phyloP scores from a whole-genome alignment of 2,329 filamentous ascomycete genomes.

The Fusarium concolor region DNA sequence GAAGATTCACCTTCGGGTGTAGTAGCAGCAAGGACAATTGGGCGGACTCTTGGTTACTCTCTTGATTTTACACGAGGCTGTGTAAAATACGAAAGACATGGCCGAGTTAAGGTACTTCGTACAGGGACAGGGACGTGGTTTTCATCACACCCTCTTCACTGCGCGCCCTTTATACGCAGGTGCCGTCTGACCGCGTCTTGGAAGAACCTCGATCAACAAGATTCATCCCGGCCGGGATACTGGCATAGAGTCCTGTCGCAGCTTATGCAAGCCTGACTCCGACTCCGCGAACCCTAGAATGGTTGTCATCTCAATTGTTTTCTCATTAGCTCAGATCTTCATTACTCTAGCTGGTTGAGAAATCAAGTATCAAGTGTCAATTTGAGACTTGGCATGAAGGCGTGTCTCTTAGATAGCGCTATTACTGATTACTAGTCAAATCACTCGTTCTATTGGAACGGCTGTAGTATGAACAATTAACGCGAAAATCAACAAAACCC shows the following conservation, averaged over 20 bases:
- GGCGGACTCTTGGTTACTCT: not conserved
- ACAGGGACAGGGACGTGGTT: conserved; percentile 4
- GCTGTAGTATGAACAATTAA: not conserved
- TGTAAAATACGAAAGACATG: conserved; percentile 1
- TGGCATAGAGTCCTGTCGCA: conserved; percentile 18
- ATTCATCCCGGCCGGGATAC: conserved; percentile 36
- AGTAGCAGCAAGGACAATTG: not conserved
- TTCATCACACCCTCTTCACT: conserved; percentile 24
- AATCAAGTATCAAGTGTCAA: not conserved
- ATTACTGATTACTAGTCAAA: not conserved
- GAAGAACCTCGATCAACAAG: conserved; percentile 25
- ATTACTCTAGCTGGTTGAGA: not conserved
- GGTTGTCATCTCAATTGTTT: conserved; percentile 35
- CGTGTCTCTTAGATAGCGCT: not conserved
- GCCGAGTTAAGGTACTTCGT: not conserved
- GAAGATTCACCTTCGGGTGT: not conserved
- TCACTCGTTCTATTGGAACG: not conserved
- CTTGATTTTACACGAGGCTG: not conserved
- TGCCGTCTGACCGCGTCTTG: conserved; percentile 30
- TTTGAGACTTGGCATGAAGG: not conserved
- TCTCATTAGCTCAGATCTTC: conserved; percentile 5
- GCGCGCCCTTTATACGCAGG: conserved; percentile 15
- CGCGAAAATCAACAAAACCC: not conserved
- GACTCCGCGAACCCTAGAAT: conserved; percentile 25
- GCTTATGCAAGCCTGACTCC: conserved; percentile 21